phyloP scores from a whole-genome alignment of 2,329 filamentous ascomycete genomes.

The Aspergillus unguis region DNA sequence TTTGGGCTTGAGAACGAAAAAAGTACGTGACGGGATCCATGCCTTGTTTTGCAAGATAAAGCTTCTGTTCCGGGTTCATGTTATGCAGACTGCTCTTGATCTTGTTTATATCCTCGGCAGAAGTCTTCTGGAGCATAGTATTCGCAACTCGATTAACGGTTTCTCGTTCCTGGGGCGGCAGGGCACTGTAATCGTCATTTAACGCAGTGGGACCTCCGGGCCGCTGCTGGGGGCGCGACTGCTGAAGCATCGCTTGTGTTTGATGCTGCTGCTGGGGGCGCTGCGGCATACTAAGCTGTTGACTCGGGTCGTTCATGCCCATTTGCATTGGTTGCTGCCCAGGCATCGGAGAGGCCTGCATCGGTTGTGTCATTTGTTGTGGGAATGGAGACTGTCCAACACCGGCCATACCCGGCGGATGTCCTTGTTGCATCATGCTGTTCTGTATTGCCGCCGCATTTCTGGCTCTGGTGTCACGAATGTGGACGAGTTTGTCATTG shows the following conservation, averaged over 20 bases:
- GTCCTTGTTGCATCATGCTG: slow-evolving; percentile 38
- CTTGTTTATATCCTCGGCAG: slow-evolving; percentile 46
- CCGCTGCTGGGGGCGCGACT: slow-evolving; percentile 33
- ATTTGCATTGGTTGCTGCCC: slow-evolving; percentile 38
- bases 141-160: slow-evolving; percentile 47
- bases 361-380: slow-evolving; percentile 49
- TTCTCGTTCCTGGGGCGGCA: slow-evolving; percentile 42
- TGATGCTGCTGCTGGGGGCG: slow-evolving; percentile 34
- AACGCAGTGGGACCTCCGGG: slow-evolving; percentile 25
- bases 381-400: slow-evolving; percentile 45
- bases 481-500: slow-evolving; percentile 43
- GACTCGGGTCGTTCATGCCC: slow-evolving; percentile 33
- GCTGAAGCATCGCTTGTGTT: slow-evolving; percentile 22
- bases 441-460: slow-evolving; percentile 42
- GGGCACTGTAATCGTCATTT: slow-evolving; percentile 33
- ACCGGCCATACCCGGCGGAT: slow-evolving; percentile 30
- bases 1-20: slow-evolving; percentile 50
- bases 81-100: slow-evolving; percentile 47
- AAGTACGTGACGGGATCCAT: slow-evolving; percentile 51
- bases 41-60: slow-evolving; percentile 43
- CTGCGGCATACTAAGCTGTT: slow-evolving; percentile 34
- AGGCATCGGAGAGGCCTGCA: slow-evolving; percentile 50
- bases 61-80: slow-evolving; percentile 48
- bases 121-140: slow-evolving; percentile 45
- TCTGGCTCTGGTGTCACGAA: slow-evolving; percentile 44